Base-by-base conservation (phyloP, 345 rosid species). In the Gossypium raimondii region DNA sequence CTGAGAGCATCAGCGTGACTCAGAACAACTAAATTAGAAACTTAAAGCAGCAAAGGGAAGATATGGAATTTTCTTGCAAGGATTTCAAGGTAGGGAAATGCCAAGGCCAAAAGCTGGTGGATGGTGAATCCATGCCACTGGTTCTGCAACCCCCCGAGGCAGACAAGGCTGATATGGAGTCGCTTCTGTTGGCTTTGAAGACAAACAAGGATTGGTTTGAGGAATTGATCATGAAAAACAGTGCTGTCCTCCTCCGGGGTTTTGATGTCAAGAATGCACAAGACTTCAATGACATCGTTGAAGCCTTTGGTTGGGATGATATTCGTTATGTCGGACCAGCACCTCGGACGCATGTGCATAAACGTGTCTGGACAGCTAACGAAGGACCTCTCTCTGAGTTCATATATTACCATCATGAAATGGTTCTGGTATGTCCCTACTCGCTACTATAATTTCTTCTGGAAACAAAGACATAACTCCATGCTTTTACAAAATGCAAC, bases 301-400 rank as follows among this genome's bases (percentile, higher is more conserved):
- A 90, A 77, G 47, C 81, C 43, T 88, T 79, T 7, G 94, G 76
- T 1, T 87, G 92, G 92, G 92, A 88, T 1, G 84, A 88, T 58
- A 82, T 85, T 10, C 84, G 87, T 12, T 90, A 90, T 56, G 77
- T 88, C 1, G 90, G 90, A 0, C 90, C 94, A 0, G 94, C 88
- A 0, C 86, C 87, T 0, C 61, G 92, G 52, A 86, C 90, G n/a
- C 84, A 90, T 27, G 64, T 88, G 8, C 73, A 88, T 60, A 88
- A 88, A 68, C 82, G 90, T 44, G 83, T 90, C 7, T 90, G 89
- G 88, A 90, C 90, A 2, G 94, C 94, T 43, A 88, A 86, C 53
- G 94, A 90, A 79, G 94, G 94, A 9, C 94, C 92, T 4, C 78
- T 88, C 17, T 90, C 89, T 12, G 94, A 88, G 71, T 86, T 88